Percentiles rank a stretch among this genome's conserved stretches.
Evolutionary conservation across 768 basidiomycete species (phyloP).

Genomic region (Boletus rubroflammeus): DNA sequence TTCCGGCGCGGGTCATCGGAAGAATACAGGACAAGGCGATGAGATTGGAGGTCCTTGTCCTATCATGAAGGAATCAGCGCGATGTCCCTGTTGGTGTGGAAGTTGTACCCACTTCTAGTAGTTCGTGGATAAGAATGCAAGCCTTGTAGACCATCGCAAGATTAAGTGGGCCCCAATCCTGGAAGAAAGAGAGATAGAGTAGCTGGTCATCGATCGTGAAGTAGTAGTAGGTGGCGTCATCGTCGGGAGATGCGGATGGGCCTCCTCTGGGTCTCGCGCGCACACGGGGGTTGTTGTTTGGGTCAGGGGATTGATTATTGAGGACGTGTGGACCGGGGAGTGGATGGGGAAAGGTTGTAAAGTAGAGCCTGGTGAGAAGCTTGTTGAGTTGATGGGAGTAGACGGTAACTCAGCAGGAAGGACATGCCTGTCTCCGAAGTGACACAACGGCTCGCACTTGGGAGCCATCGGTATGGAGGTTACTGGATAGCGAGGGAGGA

Average conservation of each 20-base stretch:
- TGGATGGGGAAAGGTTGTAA: constrained; percentile 84
- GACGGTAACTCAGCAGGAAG: constrained; percentile 8
- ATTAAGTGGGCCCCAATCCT: constrained; percentile 92
- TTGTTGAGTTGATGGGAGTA: constrained; percentile 2
- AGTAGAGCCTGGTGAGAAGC: constrained; percentile 61
- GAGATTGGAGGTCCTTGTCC: constrained; percentile 71
- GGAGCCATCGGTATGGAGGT: constrained; percentile 34
- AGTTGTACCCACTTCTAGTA: constrained; percentile 62
- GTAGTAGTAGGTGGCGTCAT: constrained; percentile 77
- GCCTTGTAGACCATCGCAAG: constrained; percentile 91
- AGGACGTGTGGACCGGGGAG: constrained; percentile 61
- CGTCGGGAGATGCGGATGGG: constrained; percentile 67
- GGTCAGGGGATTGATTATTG: constrained; percentile 54
- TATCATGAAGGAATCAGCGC: constrained; percentile 32
- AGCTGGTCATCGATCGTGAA: constrained; percentile 93
- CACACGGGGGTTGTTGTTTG: constrained; percentile 54
- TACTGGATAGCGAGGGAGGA: constrained; percentile 2
- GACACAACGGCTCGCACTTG: constrained; percentile 72
- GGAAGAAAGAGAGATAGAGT: constrained; percentile 89
- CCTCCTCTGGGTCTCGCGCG: constrained; percentile 57
- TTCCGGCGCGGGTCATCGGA: constrained; percentile 82
- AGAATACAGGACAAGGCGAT: constrained; percentile 84
- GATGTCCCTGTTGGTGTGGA: constrained; percentile 19
- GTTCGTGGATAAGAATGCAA: constrained; percentile 87
- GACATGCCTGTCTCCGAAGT: constrained; percentile 71